Evolutionary conservation across 202 grass and related monocot species (phyloP).

Genomic region (Saccharum hybrid): DNA sequence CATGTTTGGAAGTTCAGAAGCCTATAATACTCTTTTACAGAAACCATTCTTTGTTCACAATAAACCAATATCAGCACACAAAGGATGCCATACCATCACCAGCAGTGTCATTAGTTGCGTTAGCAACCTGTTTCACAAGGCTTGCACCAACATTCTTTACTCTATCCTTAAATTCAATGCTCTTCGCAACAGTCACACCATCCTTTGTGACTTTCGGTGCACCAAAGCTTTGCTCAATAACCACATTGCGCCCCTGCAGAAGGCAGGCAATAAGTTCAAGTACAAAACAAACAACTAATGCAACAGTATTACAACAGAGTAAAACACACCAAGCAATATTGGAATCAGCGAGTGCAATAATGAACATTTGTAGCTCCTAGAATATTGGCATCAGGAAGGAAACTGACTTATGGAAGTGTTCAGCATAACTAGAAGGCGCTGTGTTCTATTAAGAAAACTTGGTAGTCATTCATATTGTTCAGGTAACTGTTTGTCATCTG

Average conservation of each 20-base stretch:
- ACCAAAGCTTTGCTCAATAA: constrained; percentile 95
- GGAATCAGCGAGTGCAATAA: neutral
- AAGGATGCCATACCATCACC: constrained; percentile 73
- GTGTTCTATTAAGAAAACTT: neutral
- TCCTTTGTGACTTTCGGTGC: constrained; percentile 98
- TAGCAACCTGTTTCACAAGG: constrained; percentile 97
- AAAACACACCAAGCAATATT: neutral
- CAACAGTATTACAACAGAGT: neutral
- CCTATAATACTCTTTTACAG: no score
- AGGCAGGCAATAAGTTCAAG: neutral
- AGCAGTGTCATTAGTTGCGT: constrained; percentile 95
- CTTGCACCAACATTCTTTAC: constrained; percentile 93
- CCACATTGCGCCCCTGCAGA: constrained; percentile 81
- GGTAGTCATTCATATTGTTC: neutral
- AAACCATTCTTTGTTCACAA: no score
- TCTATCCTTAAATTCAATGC: constrained; percentile 92
- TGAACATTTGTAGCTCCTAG: neutral
- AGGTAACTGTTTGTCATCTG: neutral
- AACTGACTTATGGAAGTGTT: neutral
- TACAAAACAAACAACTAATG: neutral
- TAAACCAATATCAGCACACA: no score
- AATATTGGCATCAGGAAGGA: neutral
- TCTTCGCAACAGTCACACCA: constrained; percentile 95
- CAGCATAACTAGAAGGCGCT: neutral
- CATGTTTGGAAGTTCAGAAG: no score